phyloP scores from a whole-genome alignment of 2,329 filamentous ascomycete species.

The Paraconiothyrium sp. region DNA sequence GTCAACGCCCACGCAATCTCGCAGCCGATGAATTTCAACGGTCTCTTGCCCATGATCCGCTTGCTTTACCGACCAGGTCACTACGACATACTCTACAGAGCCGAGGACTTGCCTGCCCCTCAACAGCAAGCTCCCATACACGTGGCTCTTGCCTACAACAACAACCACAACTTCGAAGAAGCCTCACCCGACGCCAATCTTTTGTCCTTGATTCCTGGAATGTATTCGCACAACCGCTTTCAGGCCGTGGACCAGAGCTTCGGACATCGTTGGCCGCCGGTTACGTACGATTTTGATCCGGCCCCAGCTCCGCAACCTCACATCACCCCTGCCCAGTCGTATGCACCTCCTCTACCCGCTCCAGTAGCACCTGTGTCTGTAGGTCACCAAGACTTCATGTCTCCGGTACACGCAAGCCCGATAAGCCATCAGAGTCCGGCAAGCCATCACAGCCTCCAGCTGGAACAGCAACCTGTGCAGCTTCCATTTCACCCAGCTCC shows the following conservation, averaged over 20 bases:
- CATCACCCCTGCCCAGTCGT: slow-evolving; percentile 44
- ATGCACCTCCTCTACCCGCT: slow-evolving; percentile 40
- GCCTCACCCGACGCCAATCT: slow-evolving; percentile 46
- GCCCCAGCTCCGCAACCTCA: slow-evolving; percentile 44
- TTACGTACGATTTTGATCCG: slow-evolving; percentile 48
- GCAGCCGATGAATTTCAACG: slow-evolving; percentile 60
- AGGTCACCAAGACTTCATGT: slow-evolving; percentile 46
- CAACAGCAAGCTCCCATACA: slow-evolving; percentile 41
- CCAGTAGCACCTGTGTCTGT: slow-evolving; percentile 39
- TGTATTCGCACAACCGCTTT: slow-evolving; percentile 45
- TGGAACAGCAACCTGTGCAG: slow-evolving; percentile 44
- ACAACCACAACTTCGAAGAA: slow-evolving; percentile 54
- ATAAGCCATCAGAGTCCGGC: slow-evolving; percentile 25
- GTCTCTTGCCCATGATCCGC: slow-evolving; percentile 68
- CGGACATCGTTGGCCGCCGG: slow-evolving; percentile 45
- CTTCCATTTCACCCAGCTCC: slow-evolving; percentile 44
- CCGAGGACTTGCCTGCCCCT: slow-evolving; percentile 58
- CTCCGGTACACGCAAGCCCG: slow-evolving; percentile 39
- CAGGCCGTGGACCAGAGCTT: slow-evolving; percentile 31
- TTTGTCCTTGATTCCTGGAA: slow-evolving; percentile 56
- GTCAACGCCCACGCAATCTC: slow-evolving; percentile 75
- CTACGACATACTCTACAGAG: slow-evolving; percentile 91
- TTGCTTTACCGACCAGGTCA: slow-evolving; percentile 79
- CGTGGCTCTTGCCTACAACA: slow-evolving; percentile 47
- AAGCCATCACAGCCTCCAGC: slow-evolving; percentile 42